Evolutionary conservation across 257 asterid species (phyloP).

Genomic region (Jacaranda mimosifolia): DNA sequence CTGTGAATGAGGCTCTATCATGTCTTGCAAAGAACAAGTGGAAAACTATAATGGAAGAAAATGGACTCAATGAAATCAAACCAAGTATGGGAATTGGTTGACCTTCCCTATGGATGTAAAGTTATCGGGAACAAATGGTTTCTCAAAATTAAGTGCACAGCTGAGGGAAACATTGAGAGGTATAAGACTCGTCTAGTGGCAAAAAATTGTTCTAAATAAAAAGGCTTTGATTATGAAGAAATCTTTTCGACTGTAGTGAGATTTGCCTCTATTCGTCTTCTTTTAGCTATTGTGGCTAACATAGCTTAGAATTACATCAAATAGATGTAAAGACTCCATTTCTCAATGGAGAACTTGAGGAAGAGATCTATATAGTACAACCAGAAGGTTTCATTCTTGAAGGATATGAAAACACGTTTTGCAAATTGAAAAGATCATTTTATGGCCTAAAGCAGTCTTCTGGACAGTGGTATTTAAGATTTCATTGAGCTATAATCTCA

Average conservation of each 20-base stretch:
- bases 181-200: not conserved
- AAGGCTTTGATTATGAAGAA: not conserved
- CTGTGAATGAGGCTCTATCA: not conserved
- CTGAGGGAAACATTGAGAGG: not conserved
- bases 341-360: conserved; percentile 3
- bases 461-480: not conserved
- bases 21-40: not conserved
- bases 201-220: not conserved
- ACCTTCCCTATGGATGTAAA: not conserved
- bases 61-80: no score
- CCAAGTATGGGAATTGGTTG: not conserved
- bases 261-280: not conserved
- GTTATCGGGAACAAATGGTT: no score
- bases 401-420: not conserved
- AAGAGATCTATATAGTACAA: not conserved
- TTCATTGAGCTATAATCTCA: not conserved
- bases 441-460: conserved; percentile 1
- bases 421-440: not conserved
- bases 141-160: not conserved
- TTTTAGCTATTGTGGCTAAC: not conserved
- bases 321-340: not conserved
- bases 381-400: not conserved
- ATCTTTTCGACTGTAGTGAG: not conserved
- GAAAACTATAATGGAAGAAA: not conserved
- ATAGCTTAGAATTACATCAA: not conserved